Percentiles rank a stretch among this genome's conserved stretches.
phyloP scores from a whole-genome alignment of 345 rosid species.

The Salix caprea region DNA sequence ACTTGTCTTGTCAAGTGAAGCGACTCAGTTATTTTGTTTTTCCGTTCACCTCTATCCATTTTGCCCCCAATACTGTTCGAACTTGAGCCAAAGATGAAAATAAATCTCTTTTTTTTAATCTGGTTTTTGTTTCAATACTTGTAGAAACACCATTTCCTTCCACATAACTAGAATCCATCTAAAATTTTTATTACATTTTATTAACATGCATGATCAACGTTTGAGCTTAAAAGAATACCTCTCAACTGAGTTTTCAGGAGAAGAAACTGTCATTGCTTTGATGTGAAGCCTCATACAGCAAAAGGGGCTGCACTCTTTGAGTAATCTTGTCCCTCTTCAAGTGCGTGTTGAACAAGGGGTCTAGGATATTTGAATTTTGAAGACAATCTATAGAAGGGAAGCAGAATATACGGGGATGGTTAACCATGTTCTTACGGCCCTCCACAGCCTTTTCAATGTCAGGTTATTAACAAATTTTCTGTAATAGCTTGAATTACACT shows the following conservation, averaged over 20 bases:
- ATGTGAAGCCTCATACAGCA: not conserved
- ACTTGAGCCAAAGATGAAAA: no score
- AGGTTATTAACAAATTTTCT: no score
- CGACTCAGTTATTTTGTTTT: no score
- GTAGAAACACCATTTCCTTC: not conserved
- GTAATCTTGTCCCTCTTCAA: not conserved
- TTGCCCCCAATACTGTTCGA: no score
- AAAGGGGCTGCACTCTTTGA: not conserved
- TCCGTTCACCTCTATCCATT: no score
- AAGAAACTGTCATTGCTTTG: not conserved
- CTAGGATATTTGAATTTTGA: not conserved
- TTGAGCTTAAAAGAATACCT: not conserved
- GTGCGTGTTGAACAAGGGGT: not conserved
- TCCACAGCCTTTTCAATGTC: not conserved
- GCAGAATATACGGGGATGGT: not conserved
- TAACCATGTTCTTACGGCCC: not conserved
- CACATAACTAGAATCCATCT: not conserved
- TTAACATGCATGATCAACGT: not conserved
- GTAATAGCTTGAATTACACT: no score
- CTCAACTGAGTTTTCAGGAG: not conserved
- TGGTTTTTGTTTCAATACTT: not conserved
- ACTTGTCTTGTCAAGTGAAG: no score
- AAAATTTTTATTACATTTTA: not conserved
- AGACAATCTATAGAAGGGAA: not conserved
- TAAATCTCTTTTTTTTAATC: not conserved